Conservation (phyloP, 2,329 filamentous ascomycete species). For the Penicillium sp. region DNA sequence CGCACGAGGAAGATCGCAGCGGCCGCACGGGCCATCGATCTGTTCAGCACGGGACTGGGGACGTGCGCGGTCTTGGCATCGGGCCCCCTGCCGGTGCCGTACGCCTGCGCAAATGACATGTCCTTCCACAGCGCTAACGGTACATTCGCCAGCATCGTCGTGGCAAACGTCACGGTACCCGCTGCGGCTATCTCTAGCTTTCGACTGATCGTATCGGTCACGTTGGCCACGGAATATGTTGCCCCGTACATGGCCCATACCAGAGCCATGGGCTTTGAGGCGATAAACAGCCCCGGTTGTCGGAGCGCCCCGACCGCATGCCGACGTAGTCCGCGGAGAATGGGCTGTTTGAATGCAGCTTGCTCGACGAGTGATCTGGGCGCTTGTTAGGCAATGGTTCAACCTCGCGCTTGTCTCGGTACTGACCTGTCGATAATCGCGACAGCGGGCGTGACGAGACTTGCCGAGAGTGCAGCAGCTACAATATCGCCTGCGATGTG, state of each 20-base stretch:
- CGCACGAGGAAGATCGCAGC: slow-evolving; percentile 70
- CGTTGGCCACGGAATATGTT: slow-evolving; percentile 83
- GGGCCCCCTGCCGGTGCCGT: slow-evolving; percentile 54
- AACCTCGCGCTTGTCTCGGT: neutral
- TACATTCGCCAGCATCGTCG: slow-evolving; percentile 41
- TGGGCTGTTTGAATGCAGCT: slow-evolving; percentile 22
- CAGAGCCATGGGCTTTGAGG: slow-evolving; percentile 40
- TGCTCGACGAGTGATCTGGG: slow-evolving; percentile 30
- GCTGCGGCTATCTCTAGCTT: slow-evolving; percentile 58
- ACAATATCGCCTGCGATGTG: slow-evolving; percentile 26
- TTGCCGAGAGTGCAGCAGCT: slow-evolving; percentile 28
- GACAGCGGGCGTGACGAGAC: slow-evolving; percentile 27
- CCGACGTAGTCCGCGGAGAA: slow-evolving; percentile 23
- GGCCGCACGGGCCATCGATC: slow-evolving; percentile 16
- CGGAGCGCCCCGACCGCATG: slow-evolving; percentile 24
- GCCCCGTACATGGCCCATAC: slow-evolving; percentile 68
- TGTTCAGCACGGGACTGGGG: slow-evolving; percentile 1
- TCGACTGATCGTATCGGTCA: slow-evolving; percentile 71
- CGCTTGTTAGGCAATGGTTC: neutral
- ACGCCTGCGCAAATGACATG: slow-evolving; percentile 64
- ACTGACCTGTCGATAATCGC: slow-evolving; percentile 32
- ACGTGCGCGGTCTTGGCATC: slow-evolving; percentile 59
- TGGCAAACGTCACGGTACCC: slow-evolving; percentile 64
- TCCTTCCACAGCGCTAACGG: slow-evolving; percentile 35
- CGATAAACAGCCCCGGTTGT: slow-evolving; percentile 30